A percentile compares a stretch with the other conserved stretches of the same genome.
Conservation (phyloP, 1,284 basidiomycete genomes). For the Heterobasidion parviporum region DNA sequence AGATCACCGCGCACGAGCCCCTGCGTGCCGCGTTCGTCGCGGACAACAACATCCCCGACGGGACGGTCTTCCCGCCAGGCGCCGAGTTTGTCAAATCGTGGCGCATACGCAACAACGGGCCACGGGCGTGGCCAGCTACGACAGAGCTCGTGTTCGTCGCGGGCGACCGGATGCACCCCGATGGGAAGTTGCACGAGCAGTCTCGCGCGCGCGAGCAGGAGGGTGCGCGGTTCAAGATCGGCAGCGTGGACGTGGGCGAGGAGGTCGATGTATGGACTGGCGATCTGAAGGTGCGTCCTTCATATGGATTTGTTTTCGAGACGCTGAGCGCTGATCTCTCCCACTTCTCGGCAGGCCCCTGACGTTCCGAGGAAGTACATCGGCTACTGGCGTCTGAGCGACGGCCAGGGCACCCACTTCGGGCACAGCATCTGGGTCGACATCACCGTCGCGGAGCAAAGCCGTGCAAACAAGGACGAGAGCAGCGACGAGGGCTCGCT, state of each 20-base stretch:
- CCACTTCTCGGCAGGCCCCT: slow-evolving; percentile 42
- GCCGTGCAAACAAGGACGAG: slow-evolving; percentile 25
- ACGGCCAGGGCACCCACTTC: slow-evolving; percentile 51
- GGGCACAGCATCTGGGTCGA: slow-evolving; percentile 73
- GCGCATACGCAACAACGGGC: slow-evolving; percentile 62
- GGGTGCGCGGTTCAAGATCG: slow-evolving; percentile 36
- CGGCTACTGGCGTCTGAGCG: slow-evolving; percentile 66
- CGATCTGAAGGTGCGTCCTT: slow-evolving; percentile 55
- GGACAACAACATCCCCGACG: slow-evolving; percentile 67
- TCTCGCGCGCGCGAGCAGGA: slow-evolving; percentile 12
- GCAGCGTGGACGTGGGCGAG: slow-evolving; percentile 43
- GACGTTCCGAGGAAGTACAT: slow-evolving; percentile 65
- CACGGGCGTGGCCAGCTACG: slow-evolving; percentile 54
- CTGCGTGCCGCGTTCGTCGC: slow-evolving; percentile 51
- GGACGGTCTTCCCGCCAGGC: slow-evolving; percentile 73
- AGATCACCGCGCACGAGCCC: slow-evolving; percentile 4
- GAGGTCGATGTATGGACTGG: slow-evolving; percentile 59
- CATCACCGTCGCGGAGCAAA: slow-evolving; percentile 52
- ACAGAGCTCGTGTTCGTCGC: slow-evolving; percentile 65
- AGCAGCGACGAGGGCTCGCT: slow-evolving; percentile 34
- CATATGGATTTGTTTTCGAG: slow-evolving; percentile 6
- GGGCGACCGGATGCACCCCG: slow-evolving; percentile 39
- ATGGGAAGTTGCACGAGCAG: not conserved
- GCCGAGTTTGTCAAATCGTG: slow-evolving; percentile 81
- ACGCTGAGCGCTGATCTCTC: not conserved